Base-by-base conservation (phyloP, 73 alveolate genomes). In the Paramecium bursaria region DNA sequence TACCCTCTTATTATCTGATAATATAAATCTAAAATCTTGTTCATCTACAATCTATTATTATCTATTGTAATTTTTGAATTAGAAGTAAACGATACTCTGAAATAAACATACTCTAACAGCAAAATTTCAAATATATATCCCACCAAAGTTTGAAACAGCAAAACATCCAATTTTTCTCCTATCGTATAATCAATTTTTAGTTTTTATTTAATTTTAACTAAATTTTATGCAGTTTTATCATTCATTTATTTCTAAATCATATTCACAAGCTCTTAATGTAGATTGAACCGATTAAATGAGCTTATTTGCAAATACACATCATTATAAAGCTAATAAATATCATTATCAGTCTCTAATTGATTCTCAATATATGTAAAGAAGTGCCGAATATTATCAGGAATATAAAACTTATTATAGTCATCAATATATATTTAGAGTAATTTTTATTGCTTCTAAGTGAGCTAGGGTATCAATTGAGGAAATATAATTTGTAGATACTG, bases 401-500 rank as follows among this genome's bases (percentile, higher is more conserved):
- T 67, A 14, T 67, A 21, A 23, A 67, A 67, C 27, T 67, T 67
- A 31, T 39, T 13, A 42, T 21, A 42, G 22, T 67, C 82, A 15
- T 67, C 82, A 21, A 39, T 35, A 35, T 67, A 67, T 67, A 25
- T 21, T 25, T 67, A 67, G 10, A 25, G 33, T 21, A 25, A 25
- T 7, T 67, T 67, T 2, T 4, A 39, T 42, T 42, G 25, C 23
- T 67, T 35, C 22, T 17, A 14, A 11, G 33, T 67, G 42, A 67
- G 44, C 11, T 35, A 35, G 33, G 82, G 82, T 21, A 67, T 67
- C 13, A 67, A 22, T 67, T 67, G 21, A 13, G 82, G 82, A n/a
- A 67, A 67, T 1, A 67, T 67, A 1, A 67, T 67, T 7, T 31
- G 44, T 67, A 67, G 33, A 67, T 39, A 33, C 44, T 67, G 44